phyloP scores from a whole-genome alignment of 768 basidiomycete species.

The Leccinum broughii region DNA sequence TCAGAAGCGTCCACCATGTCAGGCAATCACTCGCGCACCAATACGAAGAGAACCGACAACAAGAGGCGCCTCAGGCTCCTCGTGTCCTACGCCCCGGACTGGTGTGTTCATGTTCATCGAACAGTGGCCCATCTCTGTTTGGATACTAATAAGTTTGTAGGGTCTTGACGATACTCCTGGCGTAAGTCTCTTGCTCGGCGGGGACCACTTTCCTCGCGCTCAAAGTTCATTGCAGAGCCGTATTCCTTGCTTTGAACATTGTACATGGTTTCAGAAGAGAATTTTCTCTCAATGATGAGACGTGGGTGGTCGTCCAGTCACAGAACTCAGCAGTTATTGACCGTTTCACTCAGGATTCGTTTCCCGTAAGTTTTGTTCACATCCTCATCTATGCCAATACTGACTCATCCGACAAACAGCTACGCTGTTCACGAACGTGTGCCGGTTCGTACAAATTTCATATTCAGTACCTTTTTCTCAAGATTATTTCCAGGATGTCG shows the following conservation, averaged over 20 bases:
- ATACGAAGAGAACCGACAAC: conserved; percentile 22
- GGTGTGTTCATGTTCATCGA: conserved; percentile 48
- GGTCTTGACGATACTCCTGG: conserved; percentile 64
- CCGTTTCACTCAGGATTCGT: conserved; percentile 18
- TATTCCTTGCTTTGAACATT: conserved; percentile 64
- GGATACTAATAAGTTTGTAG: conserved; percentile 36
- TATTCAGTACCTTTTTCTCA: not conserved
- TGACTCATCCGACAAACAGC: conserved; percentile 36
- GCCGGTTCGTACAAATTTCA: conserved; percentile 49
- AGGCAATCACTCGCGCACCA: conserved; percentile 9
- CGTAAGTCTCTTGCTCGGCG: conserved; percentile 43
- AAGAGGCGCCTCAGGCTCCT: conserved; percentile 44
- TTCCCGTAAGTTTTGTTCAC: conserved; percentile 24
- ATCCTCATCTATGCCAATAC: not conserved
- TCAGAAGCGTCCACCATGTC: conserved; percentile 15
- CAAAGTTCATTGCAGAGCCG: conserved; percentile 39
- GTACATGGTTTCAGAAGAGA: conserved; percentile 72
- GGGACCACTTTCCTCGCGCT: not conserved
- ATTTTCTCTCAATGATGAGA: conserved; percentile 77
- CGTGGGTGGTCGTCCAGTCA: conserved; percentile 41
- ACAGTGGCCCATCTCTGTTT: not conserved
- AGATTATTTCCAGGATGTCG: conserved; percentile 39
- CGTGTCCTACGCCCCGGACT: conserved; percentile 72
- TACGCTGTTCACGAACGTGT: conserved; percentile 77
- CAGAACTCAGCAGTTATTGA: conserved; percentile 12